These are phyloP conservation scores for Ambrosia trifida DNA, from an alignment of 129 eudicot genomes.

Conservation along the genomic window DNA sequence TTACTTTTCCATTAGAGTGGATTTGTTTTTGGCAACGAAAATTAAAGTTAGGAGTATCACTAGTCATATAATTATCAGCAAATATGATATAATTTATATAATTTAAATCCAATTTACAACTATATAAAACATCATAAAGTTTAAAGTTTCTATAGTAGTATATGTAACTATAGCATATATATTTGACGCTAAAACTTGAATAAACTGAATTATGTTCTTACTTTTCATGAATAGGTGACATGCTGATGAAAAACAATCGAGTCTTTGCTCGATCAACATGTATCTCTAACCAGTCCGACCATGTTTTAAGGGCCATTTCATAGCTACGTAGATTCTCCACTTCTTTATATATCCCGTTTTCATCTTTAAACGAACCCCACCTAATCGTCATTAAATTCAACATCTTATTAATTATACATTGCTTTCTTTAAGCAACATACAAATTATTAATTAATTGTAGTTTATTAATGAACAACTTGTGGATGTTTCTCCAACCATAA, in stretches of 20 bases:
- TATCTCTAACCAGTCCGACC: conserved; percentile 80
- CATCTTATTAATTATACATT: neutral
- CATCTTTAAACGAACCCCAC: conserved; percentile 66
- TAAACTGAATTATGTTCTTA: conserved; percentile 17
- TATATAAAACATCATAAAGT: no score
- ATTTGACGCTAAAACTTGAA: neutral
- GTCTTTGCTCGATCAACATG: conserved; percentile 65
- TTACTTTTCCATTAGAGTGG: no score
- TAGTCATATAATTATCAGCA: no score
- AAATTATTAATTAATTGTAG: neutral
- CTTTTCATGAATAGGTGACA: conserved; percentile 87
- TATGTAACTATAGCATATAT: no score
- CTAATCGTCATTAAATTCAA: conserved; percentile 33
- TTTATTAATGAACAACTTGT: neutral
- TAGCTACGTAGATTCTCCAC: conserved; percentile 54
- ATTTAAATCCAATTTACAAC: neutral
- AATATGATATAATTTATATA: no score
- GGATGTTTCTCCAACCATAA: conserved; percentile 28
- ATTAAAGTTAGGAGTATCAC: no score
- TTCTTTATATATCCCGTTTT: conserved; percentile 52
- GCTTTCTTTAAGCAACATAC: conserved; percentile 16
- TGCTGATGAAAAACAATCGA: conserved; percentile 60
- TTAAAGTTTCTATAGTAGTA: no score
- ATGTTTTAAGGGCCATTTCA: conserved; percentile 74
- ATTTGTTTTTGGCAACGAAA: no score